Evolutionary conservation across 2,329 filamentous ascomycete genomes (phyloP).

Genomic region (Aurifilum marmelostoma): DNA sequence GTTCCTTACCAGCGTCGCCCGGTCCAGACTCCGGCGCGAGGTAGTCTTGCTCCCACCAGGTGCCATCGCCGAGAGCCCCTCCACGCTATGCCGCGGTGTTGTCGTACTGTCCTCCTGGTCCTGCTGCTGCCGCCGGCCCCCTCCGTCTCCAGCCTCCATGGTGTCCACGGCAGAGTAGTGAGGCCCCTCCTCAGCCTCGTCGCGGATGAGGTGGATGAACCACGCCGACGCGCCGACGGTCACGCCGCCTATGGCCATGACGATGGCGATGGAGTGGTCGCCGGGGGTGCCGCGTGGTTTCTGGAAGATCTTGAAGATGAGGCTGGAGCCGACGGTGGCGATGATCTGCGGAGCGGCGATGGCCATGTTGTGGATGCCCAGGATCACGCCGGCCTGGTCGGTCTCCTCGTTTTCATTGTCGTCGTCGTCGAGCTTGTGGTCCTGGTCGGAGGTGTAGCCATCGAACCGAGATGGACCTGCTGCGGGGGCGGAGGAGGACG

Average conservation of each 20-base stretch:
- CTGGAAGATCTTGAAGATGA: constrained; percentile 84
- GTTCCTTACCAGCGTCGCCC: constrained; percentile 51
- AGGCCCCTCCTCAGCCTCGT: constrained; percentile 50
- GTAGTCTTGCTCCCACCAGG: constrained; percentile 18
- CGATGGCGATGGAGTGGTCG: constrained; percentile 85
- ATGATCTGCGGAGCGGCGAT: constrained; percentile 91
- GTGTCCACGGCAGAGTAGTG: constrained; percentile 39
- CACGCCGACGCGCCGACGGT: constrained; percentile 78
- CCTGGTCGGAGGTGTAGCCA: constrained; percentile 36
- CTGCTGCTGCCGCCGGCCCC: neutral
- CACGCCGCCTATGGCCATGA: constrained; percentile 80
- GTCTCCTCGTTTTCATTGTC: constrained; percentile 57
- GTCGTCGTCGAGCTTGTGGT: constrained; percentile 38
- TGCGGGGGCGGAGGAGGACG: constrained; percentile 16
- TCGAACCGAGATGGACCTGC: constrained; percentile 26
- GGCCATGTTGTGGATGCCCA: constrained; percentile 95
- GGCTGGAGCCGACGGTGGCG: constrained; percentile 80
- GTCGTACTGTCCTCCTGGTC: constrained; percentile 33
- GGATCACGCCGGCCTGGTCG: constrained; percentile 84
- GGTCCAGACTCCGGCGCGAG: constrained; percentile 45
- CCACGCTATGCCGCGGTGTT: constrained; percentile 46
- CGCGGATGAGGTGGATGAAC: constrained; percentile 68
- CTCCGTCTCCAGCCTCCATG: constrained; percentile 35
- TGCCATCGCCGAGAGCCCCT: constrained; percentile 39
- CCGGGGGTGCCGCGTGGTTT: constrained; percentile 84